These are phyloP conservation scores for Helicocarpus griseus DNA, from an alignment of 2,329 filamentous ascomycete species.

Conservation along the genomic window DNA sequence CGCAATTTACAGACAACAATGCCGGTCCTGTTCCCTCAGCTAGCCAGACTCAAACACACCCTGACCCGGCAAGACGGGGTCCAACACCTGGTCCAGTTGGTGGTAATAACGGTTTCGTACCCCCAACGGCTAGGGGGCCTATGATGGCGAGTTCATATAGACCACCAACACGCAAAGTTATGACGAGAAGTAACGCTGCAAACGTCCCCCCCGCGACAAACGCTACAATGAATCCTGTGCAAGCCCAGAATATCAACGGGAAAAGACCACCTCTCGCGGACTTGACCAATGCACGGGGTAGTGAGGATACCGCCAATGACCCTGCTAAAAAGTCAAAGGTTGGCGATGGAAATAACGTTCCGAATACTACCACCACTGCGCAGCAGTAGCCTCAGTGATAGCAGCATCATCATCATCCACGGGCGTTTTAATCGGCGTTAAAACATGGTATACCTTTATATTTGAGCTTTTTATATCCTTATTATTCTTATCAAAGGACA, in stretches of 20 bases:
- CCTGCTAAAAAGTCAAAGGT: conserved; percentile 7
- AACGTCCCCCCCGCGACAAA: background rate
- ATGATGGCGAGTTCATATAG: conserved; percentile 16
- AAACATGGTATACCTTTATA: background rate
- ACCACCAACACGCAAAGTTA: conserved; percentile 4
- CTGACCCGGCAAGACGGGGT: conserved; percentile 4
- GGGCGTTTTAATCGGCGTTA: background rate
- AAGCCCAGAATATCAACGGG: conserved; percentile 21
- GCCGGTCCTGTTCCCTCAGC: conserved; percentile 5
- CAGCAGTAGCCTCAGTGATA: background rate
- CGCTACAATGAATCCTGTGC: background rate
- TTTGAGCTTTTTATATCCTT: background rate
- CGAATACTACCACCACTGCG: background rate
- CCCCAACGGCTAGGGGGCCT: conserved; percentile 17
- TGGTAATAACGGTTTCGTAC: conserved; percentile 1
- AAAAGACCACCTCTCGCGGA: conserved; percentile 37
- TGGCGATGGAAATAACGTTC: background rate
- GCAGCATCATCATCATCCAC: background rate
- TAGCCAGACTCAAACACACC: conserved; percentile 10
- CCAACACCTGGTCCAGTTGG: background rate
- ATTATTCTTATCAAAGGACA: background rate
- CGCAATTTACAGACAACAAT: conserved; percentile 8
- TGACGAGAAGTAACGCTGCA: conserved; percentile 5
- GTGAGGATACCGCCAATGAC: conserved; percentile 13
- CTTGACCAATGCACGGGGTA: conserved; percentile 31